Conservation (phyloP, 225 moss, liverwort and hornwort species). For the Straminergon stramineum region DNA sequence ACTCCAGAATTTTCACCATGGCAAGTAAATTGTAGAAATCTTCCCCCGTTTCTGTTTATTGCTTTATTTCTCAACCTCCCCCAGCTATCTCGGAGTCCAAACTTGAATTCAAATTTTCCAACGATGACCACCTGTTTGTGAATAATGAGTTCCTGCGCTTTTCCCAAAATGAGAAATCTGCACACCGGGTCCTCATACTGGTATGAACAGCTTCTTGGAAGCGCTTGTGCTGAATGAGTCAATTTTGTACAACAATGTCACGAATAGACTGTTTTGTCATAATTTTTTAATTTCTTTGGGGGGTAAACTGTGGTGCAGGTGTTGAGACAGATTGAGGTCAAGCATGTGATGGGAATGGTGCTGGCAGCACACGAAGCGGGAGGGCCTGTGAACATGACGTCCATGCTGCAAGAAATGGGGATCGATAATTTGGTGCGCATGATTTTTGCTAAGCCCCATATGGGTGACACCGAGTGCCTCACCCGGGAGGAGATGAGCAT, state of each 20-base stretch:
- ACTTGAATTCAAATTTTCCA: background rate
- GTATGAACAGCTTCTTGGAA: background rate
- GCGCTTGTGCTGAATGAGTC: background rate
- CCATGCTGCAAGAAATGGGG: constrained; percentile 32
- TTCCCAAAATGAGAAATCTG: background rate
- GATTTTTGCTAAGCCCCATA: constrained; percentile 45
- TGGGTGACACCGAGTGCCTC: constrained; percentile 32
- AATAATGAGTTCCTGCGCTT: background rate
- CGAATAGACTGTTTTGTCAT: no score
- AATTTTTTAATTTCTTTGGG: background rate
- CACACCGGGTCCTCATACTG: no score
- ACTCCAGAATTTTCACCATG: background rate
- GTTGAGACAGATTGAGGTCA: constrained; percentile 37
- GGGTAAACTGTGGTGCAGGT: background rate
- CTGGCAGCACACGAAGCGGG: background rate
- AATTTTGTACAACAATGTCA: background rate
- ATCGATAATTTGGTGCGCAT: constrained; percentile 45
- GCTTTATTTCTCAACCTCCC: background rate
- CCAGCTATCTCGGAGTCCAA: background rate
- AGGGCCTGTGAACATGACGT: constrained; percentile 24
- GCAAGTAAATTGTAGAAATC: background rate
- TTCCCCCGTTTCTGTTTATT: background rate
- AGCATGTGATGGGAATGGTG: constrained; percentile 27
- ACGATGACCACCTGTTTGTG: background rate
- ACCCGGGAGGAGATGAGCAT: constrained; percentile 22